Evolutionary conservation across 208 protist species (phyloP), one percentile per base, ranked within the genome.

Genomic region (Trypanosoma brucei): DNA sequence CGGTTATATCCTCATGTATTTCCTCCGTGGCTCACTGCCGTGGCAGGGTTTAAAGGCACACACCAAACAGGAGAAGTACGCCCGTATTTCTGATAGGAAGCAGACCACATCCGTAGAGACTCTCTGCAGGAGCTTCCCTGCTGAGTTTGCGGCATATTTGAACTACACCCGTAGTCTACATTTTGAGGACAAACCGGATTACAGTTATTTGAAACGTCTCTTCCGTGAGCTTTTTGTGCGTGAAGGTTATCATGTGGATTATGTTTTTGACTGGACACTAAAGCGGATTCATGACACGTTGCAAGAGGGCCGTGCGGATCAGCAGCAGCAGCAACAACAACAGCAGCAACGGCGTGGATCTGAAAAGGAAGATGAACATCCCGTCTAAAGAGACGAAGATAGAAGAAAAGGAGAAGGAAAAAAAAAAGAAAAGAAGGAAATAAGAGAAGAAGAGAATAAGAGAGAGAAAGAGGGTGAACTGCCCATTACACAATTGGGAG

Each of bases 1-100:
- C 31, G 98, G 97, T 49, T 98, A 98, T 79, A 95, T 99, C 36
- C 79, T 99, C n/a, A 93, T 99, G 73, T 99, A 99, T 81, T 99
- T 99, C 67, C 72, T 98, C 36, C 88, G 97, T 36, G 98, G 99
- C 14, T 91, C 80, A 38, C 81, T 99, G 49, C 98, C 98, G 44
- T 99, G 98, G 98, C 97, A 99, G 81, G 97, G 97, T 0, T 74
- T 99, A 4, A 94, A 93, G 65, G 93, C 96, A 1, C 78, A 86
- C 52, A 99, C 93, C 6, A 99, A 99, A 78, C 88, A 98, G 77
- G 95, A 99, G 61, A 99, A 99, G 70, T 99, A 99, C 75, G 96
- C 99, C 52, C 96, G 93, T 58, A 99, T 99, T 69, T 84, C 79
- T 36, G 96, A 99, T 69, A 94, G 92, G 56, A 99, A 99, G 86